Percentiles rank a stretch among this genome's conserved stretches.
These are phyloP conservation scores for Dalbergia cochinchinensis DNA, from an alignment of 306 rosid species.

Conservation along the genomic window DNA sequence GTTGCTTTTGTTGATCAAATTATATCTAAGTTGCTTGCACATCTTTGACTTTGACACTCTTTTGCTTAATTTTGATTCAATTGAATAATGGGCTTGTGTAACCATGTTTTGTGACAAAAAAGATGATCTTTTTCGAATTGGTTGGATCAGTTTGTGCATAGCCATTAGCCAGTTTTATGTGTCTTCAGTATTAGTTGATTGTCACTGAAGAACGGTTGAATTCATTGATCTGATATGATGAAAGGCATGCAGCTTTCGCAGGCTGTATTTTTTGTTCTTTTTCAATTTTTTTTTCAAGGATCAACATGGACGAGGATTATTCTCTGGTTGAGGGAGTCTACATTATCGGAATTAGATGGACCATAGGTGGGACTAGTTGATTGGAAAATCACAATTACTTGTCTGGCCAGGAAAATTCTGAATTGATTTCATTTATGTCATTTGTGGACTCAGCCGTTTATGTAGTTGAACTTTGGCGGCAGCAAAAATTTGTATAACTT, in stretches of 20 bases:
- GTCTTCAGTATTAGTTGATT: neutral
- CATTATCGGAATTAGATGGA: slow-evolving; percentile 30
- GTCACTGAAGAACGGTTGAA: neutral
- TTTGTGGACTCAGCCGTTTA: neutral
- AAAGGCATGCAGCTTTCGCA: slow-evolving; percentile 8
- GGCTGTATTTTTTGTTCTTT: neutral
- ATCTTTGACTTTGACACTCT: neutral
- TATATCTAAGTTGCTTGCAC: neutral
- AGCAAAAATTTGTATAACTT: neutral
- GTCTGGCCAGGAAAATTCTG: slow-evolving; percentile 4
- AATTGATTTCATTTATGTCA: neutral
- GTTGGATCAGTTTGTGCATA: slow-evolving; percentile 10
- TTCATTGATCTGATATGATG: slow-evolving; percentile 7
- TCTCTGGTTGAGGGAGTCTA: neutral
- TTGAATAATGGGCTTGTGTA: slow-evolving; percentile 25
- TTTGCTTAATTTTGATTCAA: slow-evolving; percentile 19
- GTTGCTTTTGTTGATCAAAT: slow-evolving; percentile 5
- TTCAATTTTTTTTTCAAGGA: slow-evolving; percentile 19
- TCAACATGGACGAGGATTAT: neutral
- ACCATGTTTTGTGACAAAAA: neutral
- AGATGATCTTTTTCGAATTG: slow-evolving; percentile 6
- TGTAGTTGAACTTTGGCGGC: neutral
- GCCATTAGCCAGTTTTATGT: neutral
- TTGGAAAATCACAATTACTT: slow-evolving; percentile 7
- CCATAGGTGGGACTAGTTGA: neutral